These are phyloP conservation scores for Arachis stenosperma DNA, from an alignment of 306 rosid genomes.

Conservation along the genomic window DNA sequence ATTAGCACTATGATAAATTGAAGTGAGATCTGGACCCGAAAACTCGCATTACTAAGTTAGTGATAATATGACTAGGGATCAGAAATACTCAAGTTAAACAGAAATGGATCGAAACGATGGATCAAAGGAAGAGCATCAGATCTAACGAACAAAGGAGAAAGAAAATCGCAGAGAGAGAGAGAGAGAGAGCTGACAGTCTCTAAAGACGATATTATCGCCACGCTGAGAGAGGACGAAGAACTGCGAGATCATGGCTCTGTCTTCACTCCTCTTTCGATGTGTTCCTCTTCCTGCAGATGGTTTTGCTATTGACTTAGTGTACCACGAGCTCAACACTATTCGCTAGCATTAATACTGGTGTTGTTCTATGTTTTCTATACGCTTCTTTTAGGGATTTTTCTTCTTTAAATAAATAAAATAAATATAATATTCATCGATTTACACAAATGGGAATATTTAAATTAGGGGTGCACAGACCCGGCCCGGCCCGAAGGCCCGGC, in stretches of 20 bases:
- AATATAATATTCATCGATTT: too few species aligned
- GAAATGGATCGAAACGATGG: conserved; percentile 29
- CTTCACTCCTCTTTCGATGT: background rate
- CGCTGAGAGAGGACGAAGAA: conserved; percentile 58
- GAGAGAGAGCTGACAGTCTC: conserved; percentile 50
- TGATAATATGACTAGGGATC: conserved; percentile 5
- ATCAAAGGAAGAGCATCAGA: conserved; percentile 37
- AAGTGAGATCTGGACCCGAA: conserved; percentile 39
- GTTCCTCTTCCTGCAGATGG: too few species aligned
- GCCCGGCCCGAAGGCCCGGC: too few species aligned
- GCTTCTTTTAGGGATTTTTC: too few species aligned
- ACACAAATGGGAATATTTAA: too few species aligned
- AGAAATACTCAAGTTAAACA: conserved; percentile 3
- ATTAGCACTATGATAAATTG: conserved; percentile 18
- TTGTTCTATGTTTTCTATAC: too few species aligned
- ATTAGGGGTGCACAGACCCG: too few species aligned
- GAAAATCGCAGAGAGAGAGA: conserved; percentile 7
- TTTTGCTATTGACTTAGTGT: conserved; percentile 15
- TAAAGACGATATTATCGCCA: conserved; percentile 58
- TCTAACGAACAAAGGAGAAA: conserved; percentile 23
- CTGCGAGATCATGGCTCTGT: conserved; percentile 53
- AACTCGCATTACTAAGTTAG: conserved; percentile 29
- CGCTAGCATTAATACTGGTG: too few species aligned
- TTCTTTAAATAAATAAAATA: too few species aligned
- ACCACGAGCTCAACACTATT: too few species aligned